phyloP scores from a whole-genome alignment of 2,329 filamentous ascomycete genomes.

The Xylaria sp. region DNA sequence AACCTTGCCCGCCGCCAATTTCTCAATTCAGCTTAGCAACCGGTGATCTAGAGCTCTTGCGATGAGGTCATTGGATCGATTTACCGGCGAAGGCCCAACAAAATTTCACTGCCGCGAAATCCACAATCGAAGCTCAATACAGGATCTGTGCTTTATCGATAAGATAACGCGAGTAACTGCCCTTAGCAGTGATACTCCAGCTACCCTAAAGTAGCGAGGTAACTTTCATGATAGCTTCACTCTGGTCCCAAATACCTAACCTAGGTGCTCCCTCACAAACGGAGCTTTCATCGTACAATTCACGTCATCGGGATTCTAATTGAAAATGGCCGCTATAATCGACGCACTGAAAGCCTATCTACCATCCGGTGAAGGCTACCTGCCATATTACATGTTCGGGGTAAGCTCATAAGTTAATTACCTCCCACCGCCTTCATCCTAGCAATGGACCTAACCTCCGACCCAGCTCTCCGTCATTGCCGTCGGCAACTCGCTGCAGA shows the following conservation, averaged over 20 bases:
- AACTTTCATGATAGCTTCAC: conserved; percentile 4
- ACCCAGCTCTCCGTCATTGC: conserved; percentile 82
- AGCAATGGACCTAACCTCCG: not conserved
- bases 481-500: conserved; percentile 85
- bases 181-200: not conserved
- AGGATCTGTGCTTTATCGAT: conserved; percentile 5
- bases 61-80: conserved; percentile 31
- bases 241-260: not conserved
- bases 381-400: conserved; percentile 68
- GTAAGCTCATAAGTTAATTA: conserved; percentile 51
- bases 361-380: conserved; percentile 61
- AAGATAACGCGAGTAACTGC: not conserved
- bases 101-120: not conserved
- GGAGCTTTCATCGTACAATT: not conserved
- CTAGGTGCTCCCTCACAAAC: not conserved
- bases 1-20: not conserved
- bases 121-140: not conserved
- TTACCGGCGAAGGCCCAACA: conserved; percentile 4
- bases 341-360: conserved; percentile 56
- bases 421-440: not conserved
- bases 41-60: conserved; percentile 1
- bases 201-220: not conserved
- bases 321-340: conserved; percentile 50
- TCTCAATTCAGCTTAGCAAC: conserved; percentile 8
- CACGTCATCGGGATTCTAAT: not conserved